These are phyloP conservation scores for Yamadazyma mexicana DNA, from an alignment of 1,139 yeast genomes.

Conservation along the genomic window DNA sequence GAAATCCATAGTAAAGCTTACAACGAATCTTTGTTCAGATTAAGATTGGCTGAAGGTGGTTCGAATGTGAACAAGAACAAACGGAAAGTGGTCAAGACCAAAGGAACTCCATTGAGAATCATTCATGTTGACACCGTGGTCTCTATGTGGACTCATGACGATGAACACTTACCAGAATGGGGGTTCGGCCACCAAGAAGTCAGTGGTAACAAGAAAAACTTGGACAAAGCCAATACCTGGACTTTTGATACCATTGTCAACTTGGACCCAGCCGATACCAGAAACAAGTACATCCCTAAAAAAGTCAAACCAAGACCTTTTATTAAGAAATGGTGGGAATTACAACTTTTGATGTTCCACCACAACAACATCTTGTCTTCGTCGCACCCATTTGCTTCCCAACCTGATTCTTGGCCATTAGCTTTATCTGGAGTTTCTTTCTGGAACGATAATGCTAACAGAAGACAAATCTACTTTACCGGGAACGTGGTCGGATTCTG, in stretches of 20 bases:
- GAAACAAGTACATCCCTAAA: slow-evolving; percentile 61
- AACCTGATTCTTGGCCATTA: slow-evolving; percentile 94
- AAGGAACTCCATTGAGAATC: slow-evolving; percentile 65
- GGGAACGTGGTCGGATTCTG: slow-evolving; percentile 95
- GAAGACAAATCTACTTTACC: slow-evolving; percentile 79
- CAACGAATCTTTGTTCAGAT: slow-evolving; percentile 77
- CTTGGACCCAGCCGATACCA: slow-evolving; percentile 52
- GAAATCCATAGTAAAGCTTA: slow-evolving; percentile 37
- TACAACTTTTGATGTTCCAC: slow-evolving; percentile 85
- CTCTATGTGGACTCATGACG: slow-evolving; percentile 93
- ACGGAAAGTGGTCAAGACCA: slow-evolving; percentile 61
- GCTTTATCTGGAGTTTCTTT: slow-evolving; percentile 90
- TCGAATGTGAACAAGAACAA: slow-evolving; percentile 41
- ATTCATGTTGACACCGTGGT: slow-evolving; percentile 86
- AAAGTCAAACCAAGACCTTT: slow-evolving; percentile 63
- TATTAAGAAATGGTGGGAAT: slow-evolving; percentile 83
- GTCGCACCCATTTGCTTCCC: slow-evolving; percentile 95
- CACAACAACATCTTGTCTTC: slow-evolving; percentile 86
- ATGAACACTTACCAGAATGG: slow-evolving; percentile 88
- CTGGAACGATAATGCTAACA: slow-evolving; percentile 75
- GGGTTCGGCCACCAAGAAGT: slow-evolving; percentile 90
- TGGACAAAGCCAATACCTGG: slow-evolving; percentile 74
- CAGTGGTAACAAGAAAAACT: slow-evolving; percentile 84
- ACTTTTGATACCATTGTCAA: slow-evolving; percentile 68
- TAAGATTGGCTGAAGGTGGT: slow-evolving; percentile 50